phyloP scores from a whole-genome alignment of 306 rosid genomes.

The Hippophae rhamnoides region DNA sequence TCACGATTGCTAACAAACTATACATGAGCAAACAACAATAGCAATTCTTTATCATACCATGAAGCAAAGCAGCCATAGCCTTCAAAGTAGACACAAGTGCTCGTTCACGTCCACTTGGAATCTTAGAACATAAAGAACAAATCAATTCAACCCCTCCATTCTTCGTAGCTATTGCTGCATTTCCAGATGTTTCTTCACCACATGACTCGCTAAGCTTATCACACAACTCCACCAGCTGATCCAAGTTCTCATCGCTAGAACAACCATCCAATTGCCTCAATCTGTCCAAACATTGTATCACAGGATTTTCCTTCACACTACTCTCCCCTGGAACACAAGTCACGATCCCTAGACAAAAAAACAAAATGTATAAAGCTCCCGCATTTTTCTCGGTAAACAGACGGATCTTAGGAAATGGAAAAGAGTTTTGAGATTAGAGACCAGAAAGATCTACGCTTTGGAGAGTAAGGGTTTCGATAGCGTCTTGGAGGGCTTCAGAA shows the following conservation, averaged over 20 bases:
- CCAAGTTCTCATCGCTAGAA: slow-evolving; percentile 11
- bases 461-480: slow-evolving; percentile 66
- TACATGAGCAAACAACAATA: too few species aligned
- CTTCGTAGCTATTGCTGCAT: slow-evolving; percentile 56
- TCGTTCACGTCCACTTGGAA: slow-evolving; percentile 13
- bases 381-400: slow-evolving; percentile 7
- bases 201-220: slow-evolving; percentile 40
- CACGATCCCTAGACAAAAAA: slow-evolving; percentile 39
- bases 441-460: slow-evolving; percentile 97
- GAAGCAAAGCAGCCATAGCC: slow-evolving; percentile 45
- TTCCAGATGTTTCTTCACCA: slow-evolving; percentile 30
- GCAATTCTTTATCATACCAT: slow-evolving; percentile 28
- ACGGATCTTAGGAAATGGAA: background rate
- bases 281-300: slow-evolving; percentile 46
- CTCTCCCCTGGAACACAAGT: slow-evolving; percentile 66
- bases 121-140: slow-evolving; percentile 50
- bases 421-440: slow-evolving; percentile 1
- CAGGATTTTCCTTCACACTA: slow-evolving; percentile 45
- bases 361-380: background rate
- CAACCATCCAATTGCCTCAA: slow-evolving; percentile 29
- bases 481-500: slow-evolving; percentile 77
- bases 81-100: slow-evolving; percentile 42
- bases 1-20: background rate
- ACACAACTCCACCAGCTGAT: slow-evolving; percentile 28
- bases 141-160: slow-evolving; percentile 59